Evolutionary conservation across 208 protist species (phyloP).

Genomic region (Trypanosoma theileri): DNA sequence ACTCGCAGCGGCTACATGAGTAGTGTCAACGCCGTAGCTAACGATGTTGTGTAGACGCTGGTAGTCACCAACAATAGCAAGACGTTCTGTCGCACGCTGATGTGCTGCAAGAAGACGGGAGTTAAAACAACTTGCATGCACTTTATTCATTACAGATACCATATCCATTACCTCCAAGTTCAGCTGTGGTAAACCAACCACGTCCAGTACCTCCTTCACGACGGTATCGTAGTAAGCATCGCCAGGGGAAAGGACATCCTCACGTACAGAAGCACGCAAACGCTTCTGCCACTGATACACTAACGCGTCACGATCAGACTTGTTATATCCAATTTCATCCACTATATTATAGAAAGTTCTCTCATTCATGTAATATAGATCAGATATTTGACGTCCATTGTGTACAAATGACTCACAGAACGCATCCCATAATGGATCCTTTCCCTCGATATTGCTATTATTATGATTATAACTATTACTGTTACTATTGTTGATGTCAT

Average conservation of each 20-base stretch:
- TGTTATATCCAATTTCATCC: slow-evolving; percentile 30
- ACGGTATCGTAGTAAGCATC: slow-evolving; percentile 55
- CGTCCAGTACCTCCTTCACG: slow-evolving; percentile 41
- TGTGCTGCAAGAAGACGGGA: slow-evolving; percentile 30
- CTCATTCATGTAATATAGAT: slow-evolving; percentile 53
- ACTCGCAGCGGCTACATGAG: too few species aligned
- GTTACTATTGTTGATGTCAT: neutral
- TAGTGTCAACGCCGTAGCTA: slow-evolving; percentile 31
- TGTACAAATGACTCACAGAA: slow-evolving; percentile 19
- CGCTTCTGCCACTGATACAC: slow-evolving; percentile 54
- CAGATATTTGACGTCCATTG: slow-evolving; percentile 29
- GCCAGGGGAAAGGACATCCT: slow-evolving; percentile 35
- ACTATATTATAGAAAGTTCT: slow-evolving; percentile 36
- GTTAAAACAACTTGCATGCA: slow-evolving; percentile 55
- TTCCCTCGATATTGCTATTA: neutral
- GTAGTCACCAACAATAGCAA: slow-evolving; percentile 60
- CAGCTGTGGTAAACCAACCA: slow-evolving; percentile 51
- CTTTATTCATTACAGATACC: slow-evolving; percentile 47
- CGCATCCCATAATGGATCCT: slow-evolving; percentile 5
- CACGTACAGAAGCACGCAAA: slow-evolving; percentile 36
- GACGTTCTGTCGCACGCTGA: slow-evolving; percentile 43
- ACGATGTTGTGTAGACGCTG: slow-evolving; percentile 35
- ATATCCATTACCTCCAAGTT: slow-evolving; percentile 51
- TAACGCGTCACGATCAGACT: slow-evolving; percentile 39
- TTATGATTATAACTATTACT: neutral